These are phyloP conservation scores for Aspergillus sergii DNA, from an alignment of 2,329 filamentous ascomycete species.

Conservation along the genomic window DNA sequence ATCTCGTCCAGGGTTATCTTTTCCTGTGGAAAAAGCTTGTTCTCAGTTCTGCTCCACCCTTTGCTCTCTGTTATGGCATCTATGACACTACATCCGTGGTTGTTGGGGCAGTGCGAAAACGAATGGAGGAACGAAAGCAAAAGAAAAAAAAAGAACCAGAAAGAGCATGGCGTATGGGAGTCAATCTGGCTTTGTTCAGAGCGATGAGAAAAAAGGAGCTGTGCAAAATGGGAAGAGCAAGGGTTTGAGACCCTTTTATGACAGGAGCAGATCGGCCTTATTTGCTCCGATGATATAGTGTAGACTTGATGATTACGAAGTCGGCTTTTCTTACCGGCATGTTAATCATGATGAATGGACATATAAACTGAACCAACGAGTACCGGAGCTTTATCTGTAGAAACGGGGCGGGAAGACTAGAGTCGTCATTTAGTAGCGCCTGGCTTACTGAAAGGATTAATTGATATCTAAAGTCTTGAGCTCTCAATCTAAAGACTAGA, in stretches of 20 bases:
- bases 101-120: constrained; percentile 8
- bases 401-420: too few species aligned
- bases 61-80: constrained; percentile 15
- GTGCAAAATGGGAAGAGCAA: constrained; percentile 13
- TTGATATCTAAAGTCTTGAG: neutral
- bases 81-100: constrained; percentile 10
- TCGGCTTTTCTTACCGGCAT: constrained; percentile 31
- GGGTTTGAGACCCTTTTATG: constrained; percentile 13
- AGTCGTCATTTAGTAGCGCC: neutral
- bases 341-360: constrained; percentile 38
- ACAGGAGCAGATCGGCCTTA: constrained; percentile 4
- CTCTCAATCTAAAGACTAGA: neutral
- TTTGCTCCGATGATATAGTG: constrained; percentile 14
- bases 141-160: constrained; percentile 2
- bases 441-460: neutral
- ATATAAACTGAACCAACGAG: constrained; percentile 23
- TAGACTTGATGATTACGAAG: constrained; percentile 31
- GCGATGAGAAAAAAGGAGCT: constrained; percentile 18
- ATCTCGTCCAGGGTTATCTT: constrained; percentile 16
- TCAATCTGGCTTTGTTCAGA: constrained; percentile 33
- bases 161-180: constrained; percentile 39
- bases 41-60: constrained; percentile 9
- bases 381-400: neutral
- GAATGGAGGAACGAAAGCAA: constrained; percentile 5
- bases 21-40: constrained; percentile 18